Percentiles rank a stretch among this genome's conserved stretches.
Evolutionary conservation across 208 protist species (phyloP).

Genomic region (Crithidia brevicula): DNA sequence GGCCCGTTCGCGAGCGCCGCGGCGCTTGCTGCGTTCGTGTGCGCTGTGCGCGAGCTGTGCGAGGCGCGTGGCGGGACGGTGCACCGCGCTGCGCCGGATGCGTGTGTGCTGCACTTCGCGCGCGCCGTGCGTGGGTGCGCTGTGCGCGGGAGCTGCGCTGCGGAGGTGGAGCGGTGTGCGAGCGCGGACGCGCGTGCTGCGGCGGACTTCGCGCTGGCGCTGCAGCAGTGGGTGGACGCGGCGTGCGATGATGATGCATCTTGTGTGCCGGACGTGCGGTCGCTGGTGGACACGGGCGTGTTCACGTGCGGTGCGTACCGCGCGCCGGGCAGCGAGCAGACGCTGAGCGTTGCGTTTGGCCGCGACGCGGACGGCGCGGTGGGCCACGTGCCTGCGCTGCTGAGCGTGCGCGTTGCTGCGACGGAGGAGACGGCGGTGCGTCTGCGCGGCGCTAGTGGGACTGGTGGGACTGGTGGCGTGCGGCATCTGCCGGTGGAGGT

Average conservation of each 20-base stretch:
- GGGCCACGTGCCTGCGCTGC: slow-evolving; percentile 25
- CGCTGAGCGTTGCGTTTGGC: slow-evolving; percentile 29
- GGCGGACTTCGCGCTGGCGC: background rate
- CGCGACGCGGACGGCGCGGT: slow-evolving; percentile 33
- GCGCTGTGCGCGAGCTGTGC: slow-evolving; percentile 27
- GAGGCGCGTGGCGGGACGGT: slow-evolving; percentile 20
- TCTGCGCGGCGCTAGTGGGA: slow-evolving; percentile 21
- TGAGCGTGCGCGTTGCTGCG: slow-evolving; percentile 33
- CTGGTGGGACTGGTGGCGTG: background rate
- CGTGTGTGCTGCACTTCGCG: slow-evolving; percentile 35
- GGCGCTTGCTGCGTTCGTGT: slow-evolving; percentile 21
- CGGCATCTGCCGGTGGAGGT: slow-evolving; percentile 43
- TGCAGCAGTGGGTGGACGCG: background rate
- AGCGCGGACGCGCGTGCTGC: background rate
- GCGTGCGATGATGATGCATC: background rate
- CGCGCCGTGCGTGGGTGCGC: background rate
- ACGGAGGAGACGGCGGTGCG: slow-evolving; percentile 49
- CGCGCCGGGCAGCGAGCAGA: slow-evolving; percentile 21
- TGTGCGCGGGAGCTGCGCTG: background rate
- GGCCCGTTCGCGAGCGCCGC: slow-evolving; percentile 19
- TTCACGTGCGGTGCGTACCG: slow-evolving; percentile 26
- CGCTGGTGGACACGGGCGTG: slow-evolving; percentile 36
- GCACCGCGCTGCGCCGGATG: slow-evolving; percentile 25
- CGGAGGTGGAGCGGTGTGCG: background rate
- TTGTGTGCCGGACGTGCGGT: slow-evolving; percentile 20